These are phyloP conservation scores for Herpetospermum pedunculosum DNA, from an alignment of 306 rosid genomes.

Conservation along the genomic window DNA sequence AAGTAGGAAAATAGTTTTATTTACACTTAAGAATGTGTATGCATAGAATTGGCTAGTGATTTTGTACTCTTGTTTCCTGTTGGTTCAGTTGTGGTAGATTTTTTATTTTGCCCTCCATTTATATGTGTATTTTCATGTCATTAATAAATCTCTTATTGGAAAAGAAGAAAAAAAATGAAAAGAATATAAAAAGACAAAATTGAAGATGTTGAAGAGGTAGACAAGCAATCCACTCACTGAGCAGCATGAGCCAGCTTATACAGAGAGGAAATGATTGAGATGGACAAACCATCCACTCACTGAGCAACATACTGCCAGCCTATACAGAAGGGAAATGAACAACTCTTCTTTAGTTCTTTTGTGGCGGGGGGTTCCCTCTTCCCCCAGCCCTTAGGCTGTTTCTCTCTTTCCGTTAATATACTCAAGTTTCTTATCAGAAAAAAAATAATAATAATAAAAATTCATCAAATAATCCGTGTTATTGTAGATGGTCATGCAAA, in stretches of 20 bases:
- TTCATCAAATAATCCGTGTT: too few relatives aligned
- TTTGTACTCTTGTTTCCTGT: not conserved
- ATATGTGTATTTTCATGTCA: not conserved
- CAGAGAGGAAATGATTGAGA: not conserved
- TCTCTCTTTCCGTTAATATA: too few relatives aligned
- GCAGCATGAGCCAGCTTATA: not conserved
- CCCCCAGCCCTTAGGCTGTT: too few relatives aligned
- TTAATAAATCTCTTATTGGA: not conserved
- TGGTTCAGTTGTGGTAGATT: not conserved
- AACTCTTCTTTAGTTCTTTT: too few relatives aligned
- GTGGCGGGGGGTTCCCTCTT: too few relatives aligned
- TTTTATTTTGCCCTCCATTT: not conserved
- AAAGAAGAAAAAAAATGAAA: too few relatives aligned
- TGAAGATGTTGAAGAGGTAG: not conserved
- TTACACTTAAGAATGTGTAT: not conserved
- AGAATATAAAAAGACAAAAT: not conserved
- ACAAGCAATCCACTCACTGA: not conserved
- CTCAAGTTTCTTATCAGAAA: too few relatives aligned
- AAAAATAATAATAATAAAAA: too few relatives aligned
- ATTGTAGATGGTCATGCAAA: not conserved
- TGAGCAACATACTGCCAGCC: not conserved
- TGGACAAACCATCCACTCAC: not conserved
- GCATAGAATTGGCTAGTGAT: not conserved
- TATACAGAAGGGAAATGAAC: not conserved
- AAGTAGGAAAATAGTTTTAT: not conserved